A percentile compares a stretch with the other conserved stretches of the same genome.
phyloP scores from a whole-genome alignment of 768 basidiomycete species.

The Hericium rajendrae region DNA sequence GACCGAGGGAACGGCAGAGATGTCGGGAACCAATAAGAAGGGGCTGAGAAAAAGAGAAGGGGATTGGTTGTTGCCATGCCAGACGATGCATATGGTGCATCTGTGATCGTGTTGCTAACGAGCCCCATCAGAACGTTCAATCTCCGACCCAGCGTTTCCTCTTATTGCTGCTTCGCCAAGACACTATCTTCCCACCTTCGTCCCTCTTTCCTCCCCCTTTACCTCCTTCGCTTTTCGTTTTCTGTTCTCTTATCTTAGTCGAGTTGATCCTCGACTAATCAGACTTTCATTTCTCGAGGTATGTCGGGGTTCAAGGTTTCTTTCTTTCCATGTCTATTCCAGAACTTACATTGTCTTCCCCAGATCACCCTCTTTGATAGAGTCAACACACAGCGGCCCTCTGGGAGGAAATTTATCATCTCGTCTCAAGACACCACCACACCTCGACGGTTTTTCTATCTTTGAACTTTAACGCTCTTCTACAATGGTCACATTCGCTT shows the following conservation, averaged over 20 bases:
- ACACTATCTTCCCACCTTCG: conserved; percentile 2
- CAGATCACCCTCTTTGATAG: conserved; percentile 71
- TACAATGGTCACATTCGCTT: conserved; percentile 54
- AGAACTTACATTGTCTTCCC: background rate
- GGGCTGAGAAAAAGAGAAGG: background rate
- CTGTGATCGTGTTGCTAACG: conserved; percentile 9
- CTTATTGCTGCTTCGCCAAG: no score
- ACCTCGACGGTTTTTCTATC: conserved; percentile 34
- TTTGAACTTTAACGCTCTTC: conserved; percentile 23
- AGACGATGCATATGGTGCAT: background rate
- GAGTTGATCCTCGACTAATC: conserved; percentile 57
- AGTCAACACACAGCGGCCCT: conserved; percentile 44
- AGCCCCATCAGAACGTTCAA: background rate
- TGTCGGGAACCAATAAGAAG: background rate
- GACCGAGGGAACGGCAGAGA: background rate
- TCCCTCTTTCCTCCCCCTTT: conserved; percentile 17
- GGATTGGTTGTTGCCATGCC: background rate
- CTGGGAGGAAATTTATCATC: conserved; percentile 48
- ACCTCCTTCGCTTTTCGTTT: conserved; percentile 23
- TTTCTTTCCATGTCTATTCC: background rate
- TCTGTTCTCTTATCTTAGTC: conserved; percentile 34
- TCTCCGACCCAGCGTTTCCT: no score
- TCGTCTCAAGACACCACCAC: conserved; percentile 31
- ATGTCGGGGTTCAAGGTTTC: background rate
- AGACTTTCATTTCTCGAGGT: conserved; percentile 40